Evolutionary conservation across 1,284 basidiomycete species (phyloP), one percentile per base, ranked within the genome.

Genomic region (Pisolithus thermaeus): DNA sequence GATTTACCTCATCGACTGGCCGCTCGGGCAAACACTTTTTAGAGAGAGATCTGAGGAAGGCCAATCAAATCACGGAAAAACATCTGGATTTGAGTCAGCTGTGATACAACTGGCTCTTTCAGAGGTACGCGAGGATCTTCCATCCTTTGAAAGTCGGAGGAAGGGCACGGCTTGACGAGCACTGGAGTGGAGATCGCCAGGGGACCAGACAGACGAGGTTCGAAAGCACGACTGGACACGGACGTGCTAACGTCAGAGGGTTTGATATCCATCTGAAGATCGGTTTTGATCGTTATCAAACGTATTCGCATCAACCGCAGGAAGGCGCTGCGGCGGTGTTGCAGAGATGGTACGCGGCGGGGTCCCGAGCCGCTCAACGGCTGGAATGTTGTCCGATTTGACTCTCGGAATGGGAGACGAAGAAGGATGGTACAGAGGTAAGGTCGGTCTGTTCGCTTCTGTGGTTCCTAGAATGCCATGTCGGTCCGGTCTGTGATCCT

Each of bases 101-200:
- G 64, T 7, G 63, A 65, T n/a, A 62, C 55, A 23, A 65, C 56
- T 7, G 65, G 66, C 40, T 69, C 65, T 3, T 67, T 60, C 0
- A 65, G 65, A 0, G 51, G 64, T n/a, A 62, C 64, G 25, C 67
- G 64, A 32, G 68, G 64, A 7, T 65, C 61, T 1, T 69, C 67
- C 64, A 69, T 69, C 46, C 66, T 69, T 55, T 60, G 66, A 45
- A 68, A 65, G 37, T 65, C 64, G 1, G 66, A 62, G 9, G 67
- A 66, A 27, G 64, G 67, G 3, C 56, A 58, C 22, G 63, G 57
- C 5, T 63, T 53, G 1, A 54, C 54, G 8, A 66, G 64, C 49
- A 65, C 64, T 5, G 62, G 62, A 16, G 62, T 67, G 7, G 62
- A 64, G 56, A 67, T 64, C 36, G 62, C 65, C 7, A 64, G 59